Evolutionary conservation across 2,329 filamentous ascomycete species (phyloP), one percentile per base, ranked within the genome.

Genomic region (Botrytis sinoallii): DNA sequence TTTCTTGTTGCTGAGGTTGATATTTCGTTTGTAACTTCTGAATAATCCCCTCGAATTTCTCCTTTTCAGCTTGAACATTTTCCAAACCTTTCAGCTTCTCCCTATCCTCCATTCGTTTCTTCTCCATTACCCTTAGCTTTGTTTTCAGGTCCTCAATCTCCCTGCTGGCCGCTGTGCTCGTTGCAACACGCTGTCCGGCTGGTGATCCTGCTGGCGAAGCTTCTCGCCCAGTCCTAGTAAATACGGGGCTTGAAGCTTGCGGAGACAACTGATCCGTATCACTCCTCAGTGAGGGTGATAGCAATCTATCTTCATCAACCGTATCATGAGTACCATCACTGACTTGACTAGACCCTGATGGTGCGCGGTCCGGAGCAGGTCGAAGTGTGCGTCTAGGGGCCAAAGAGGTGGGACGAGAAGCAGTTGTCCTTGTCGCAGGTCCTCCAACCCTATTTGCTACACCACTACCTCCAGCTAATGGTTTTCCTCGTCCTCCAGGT

Each of bases 21-120:
- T 94, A 94, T 82, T 98, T 98, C 57, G 90, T 87, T 81, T 98
- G 94, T 65, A 99, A 85, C 79, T 97, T 98, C 80, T 97, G 92
- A 67, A 98, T 95, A 76, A 98, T 94, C 8, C 83, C 86, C 81
- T 97, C 93, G 76, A 92, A 94, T 77, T 91, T 92, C 79, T 95
- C 92, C 42, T 90, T 87, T 79, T 97, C 93, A 29, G 88, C 86
- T 80, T 95, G 91, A 25, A 95, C 83, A 77, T 91, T 90, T 73
- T 97, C 93, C 66, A 97, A 82, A 20, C 87, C 88, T 80, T 95
- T 94, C 70, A 97, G 82, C 80, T 93, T 93, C 78, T 98, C 95
- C 32, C 94, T 89, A 79, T 97, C 94, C 76, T 98, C 95, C 20
- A 88, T 81, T 73, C 94, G 87, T 82, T 97, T 97, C 78, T 95